Conservation (phyloP, 352 stramenopile species). For the Globisporangium lucens region DNA sequence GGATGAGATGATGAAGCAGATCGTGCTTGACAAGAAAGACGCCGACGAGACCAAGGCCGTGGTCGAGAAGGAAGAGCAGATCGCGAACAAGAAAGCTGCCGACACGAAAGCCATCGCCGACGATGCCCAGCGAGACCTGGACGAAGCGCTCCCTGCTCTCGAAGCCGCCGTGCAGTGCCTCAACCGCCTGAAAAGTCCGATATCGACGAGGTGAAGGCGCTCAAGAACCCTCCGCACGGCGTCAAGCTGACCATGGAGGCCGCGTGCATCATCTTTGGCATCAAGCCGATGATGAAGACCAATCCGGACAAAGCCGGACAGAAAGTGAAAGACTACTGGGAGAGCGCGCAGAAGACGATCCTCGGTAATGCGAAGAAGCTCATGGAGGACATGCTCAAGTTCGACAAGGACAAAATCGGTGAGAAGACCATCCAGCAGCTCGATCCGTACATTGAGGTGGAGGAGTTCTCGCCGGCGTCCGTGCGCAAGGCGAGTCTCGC, state of each 20-base stretch:
- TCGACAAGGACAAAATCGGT: conserved; percentile 88
- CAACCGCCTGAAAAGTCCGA: conserved; percentile 92
- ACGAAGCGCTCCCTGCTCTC: conserved; percentile 90
- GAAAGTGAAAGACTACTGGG: conserved; percentile 91
- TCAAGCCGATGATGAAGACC: conserved; percentile 89
- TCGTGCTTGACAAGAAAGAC: conserved; percentile 90
- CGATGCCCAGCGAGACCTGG: conserved; percentile 90
- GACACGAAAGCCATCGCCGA: conserved; percentile 93
- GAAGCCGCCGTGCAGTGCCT: conserved; percentile 91
- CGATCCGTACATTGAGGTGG: conserved; percentile 89
- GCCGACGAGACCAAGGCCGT: conserved; percentile 90
- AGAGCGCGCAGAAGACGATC: conserved; percentile 86
- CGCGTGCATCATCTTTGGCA: conserved; percentile 93
- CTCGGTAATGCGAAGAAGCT: conserved; percentile 86
- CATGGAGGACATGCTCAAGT: conserved; percentile 89
- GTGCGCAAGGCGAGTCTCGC: conserved; percentile 90
- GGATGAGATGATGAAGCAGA: conserved; percentile 93
- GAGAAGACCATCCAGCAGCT: conserved; percentile 87
- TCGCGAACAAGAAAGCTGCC: conserved; percentile 89
- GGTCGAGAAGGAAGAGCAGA: conserved; percentile 90
- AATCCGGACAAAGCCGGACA: conserved; percentile 89
- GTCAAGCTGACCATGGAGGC: conserved; percentile 90
- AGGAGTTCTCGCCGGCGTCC: conserved; percentile 86
- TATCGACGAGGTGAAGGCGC: conserved; percentile 91
- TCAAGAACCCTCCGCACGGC: conserved; percentile 87